phyloP scores from a whole-genome alignment of 2,329 filamentous ascomycete species.

The Tolypocladium nubicola region DNA sequence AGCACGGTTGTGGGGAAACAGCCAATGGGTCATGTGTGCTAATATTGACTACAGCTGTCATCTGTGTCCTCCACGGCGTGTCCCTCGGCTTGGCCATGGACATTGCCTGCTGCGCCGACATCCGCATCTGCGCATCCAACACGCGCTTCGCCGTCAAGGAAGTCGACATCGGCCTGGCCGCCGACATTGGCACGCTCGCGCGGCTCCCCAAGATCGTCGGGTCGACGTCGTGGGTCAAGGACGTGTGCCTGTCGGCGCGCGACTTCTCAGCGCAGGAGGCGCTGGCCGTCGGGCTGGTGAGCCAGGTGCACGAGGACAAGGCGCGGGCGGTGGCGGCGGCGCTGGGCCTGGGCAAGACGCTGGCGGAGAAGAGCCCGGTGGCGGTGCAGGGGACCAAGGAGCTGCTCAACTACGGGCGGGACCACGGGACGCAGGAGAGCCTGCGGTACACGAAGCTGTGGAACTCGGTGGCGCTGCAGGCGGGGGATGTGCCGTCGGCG shows the following conservation, averaged over 20 bases:
- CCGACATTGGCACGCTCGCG: constrained; percentile 66
- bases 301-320: constrained; percentile 53
- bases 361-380: constrained; percentile 77
- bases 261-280: constrained; percentile 62
- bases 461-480: constrained; percentile 79
- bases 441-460: constrained; percentile 77
- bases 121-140: constrained; percentile 52
- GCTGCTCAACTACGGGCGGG: constrained; percentile 70
- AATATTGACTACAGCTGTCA: constrained; percentile 47
- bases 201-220: constrained; percentile 66
- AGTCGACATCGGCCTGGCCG: constrained; percentile 71
- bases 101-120: constrained; percentile 57
- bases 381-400: constrained; percentile 84
- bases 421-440: constrained; percentile 66
- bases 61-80: constrained; percentile 71
- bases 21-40: neutral
- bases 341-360: constrained; percentile 49
- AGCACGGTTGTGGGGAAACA: neutral
- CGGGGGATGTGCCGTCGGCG: constrained; percentile 63
- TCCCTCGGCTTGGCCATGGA: constrained; percentile 72
- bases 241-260: constrained; percentile 62
- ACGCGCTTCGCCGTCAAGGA: constrained; percentile 65
- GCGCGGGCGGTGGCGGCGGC: constrained; percentile 50
- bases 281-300: constrained; percentile 58
- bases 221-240: constrained; percentile 66